Evolutionary conservation across 495 filamentous ascomycete species (phyloP).

Genomic region (Tuber melanosporum): DNA sequence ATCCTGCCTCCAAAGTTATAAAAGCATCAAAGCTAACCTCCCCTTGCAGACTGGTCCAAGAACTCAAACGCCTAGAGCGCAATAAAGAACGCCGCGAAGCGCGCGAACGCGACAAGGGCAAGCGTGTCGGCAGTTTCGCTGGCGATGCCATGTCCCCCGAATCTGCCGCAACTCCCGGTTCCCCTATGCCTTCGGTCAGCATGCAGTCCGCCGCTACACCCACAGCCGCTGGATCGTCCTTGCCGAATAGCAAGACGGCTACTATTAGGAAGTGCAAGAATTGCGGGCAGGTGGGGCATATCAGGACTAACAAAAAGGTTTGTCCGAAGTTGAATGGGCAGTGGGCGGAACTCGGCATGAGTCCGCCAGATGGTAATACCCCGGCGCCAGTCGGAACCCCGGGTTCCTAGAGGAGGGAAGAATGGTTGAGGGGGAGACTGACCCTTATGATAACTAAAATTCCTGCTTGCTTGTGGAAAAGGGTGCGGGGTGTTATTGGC

Average conservation of each 20-base stretch:
- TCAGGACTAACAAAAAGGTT: constrained; percentile 47
- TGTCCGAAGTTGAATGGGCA: constrained; percentile 41
- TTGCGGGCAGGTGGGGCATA: constrained; percentile 90
- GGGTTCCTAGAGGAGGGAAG: neutral
- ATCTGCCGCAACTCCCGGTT: constrained; percentile 37
- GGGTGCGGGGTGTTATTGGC: neutral
- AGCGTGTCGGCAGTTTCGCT: constrained; percentile 47
- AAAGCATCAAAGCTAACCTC: neutral
- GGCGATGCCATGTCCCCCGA: constrained; percentile 45
- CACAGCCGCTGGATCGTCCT: constrained; percentile 16
- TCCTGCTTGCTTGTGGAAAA: neutral
- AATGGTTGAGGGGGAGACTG: neutral
- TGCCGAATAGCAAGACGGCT: constrained; percentile 44
- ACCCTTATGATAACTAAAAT: neutral
- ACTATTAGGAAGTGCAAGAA: constrained; percentile 95
- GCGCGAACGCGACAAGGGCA: constrained; percentile 66
- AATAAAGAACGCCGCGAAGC: constrained; percentile 88
- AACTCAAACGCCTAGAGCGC: constrained; percentile 72
- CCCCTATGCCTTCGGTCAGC: constrained; percentile 9
- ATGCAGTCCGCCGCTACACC: constrained; percentile 31
- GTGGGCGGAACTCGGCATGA: constrained; percentile 40
- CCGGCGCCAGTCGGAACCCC: neutral
- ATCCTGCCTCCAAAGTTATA: neutral
- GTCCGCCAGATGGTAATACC: constrained; percentile 21
- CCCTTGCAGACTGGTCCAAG: constrained; percentile 54